These are phyloP conservation scores for Populus alba DNA, from an alignment of 345 rosid species.

Conservation along the genomic window DNA sequence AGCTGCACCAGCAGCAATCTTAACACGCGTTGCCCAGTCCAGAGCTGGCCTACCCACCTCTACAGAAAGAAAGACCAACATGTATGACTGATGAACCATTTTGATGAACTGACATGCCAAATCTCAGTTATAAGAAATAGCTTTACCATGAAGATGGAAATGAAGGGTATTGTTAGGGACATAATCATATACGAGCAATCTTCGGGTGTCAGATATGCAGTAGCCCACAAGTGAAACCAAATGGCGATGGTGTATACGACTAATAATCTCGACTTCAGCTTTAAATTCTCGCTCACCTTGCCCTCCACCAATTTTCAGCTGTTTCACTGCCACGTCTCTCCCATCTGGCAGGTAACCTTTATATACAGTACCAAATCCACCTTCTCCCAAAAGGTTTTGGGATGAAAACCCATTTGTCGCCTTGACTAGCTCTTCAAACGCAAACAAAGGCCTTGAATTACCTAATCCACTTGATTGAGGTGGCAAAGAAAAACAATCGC, in stretches of 20 bases:
- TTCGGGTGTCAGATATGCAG: constrained; percentile 73
- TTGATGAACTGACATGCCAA: constrained; percentile 10
- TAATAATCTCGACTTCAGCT: constrained; percentile 91
- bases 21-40: constrained; percentile 77
- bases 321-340: constrained; percentile 84
- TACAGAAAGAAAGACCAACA: constrained; percentile 26
- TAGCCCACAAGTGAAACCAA: constrained; percentile 92
- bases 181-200: constrained; percentile 84
- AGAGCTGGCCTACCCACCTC: constrained; percentile 58
- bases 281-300: constrained; percentile 94
- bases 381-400: constrained; percentile 84
- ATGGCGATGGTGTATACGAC: constrained; percentile 91
- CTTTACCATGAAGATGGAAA: constrained; percentile 92
- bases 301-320: constrained; percentile 73
- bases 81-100: constrained; percentile 8
- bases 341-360: constrained; percentile 84
- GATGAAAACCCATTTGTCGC: constrained; percentile 80
- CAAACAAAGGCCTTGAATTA: constrained; percentile 66
- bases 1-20: constrained; percentile 88
- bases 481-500: constrained; percentile 43
- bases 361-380: constrained; percentile 89
- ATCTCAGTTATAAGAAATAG: constrained; percentile 10
- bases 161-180: constrained; percentile 81
- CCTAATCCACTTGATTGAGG: constrained; percentile 67
- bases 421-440: constrained; percentile 63